Evolutionary conservation across 257 asterid species (phyloP).

Genomic region (Primulina eburnea): DNA sequence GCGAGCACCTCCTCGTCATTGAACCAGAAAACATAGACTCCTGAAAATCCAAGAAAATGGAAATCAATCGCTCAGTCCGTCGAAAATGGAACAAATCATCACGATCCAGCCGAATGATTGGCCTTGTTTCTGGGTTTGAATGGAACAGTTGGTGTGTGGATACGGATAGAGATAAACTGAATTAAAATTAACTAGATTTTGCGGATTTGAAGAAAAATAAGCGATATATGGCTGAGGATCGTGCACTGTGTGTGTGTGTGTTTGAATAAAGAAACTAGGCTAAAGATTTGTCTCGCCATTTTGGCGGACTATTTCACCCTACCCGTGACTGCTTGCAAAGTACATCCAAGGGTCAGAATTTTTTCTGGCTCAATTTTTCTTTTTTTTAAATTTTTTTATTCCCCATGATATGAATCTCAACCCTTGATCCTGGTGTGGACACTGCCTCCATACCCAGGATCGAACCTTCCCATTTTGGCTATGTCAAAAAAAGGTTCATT

Average conservation of each 20-base stretch:
- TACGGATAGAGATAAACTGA: not conserved
- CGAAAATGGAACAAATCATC: not conserved
- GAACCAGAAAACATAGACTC: not conserved
- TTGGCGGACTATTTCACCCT: no score
- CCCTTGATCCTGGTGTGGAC: no score
- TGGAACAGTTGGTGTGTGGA: not conserved
- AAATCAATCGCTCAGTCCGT: not conserved
- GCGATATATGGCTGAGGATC: not conserved
- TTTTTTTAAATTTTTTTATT: no score
- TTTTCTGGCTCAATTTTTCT: no score
- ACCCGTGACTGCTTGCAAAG: no score
- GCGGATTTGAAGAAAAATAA: not conserved
- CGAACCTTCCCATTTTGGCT: no score
- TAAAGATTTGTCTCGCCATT: no score
- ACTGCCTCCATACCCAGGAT: no score
- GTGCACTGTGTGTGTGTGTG: not conserved
- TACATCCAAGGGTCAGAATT: no score
- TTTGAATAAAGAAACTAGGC: not conserved
- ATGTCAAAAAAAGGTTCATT: not conserved
- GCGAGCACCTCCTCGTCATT: conserved; percentile 98
- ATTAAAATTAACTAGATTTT: no score
- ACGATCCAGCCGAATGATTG: not conserved
- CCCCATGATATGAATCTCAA: no score
- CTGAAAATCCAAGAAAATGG: not conserved
- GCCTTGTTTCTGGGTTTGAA: not conserved